A percentile compares a stretch with the other conserved stretches of the same genome.
phyloP scores from a whole-genome alignment of 2,329 filamentous ascomycete species.

The Byssoonygena ceratinophila region DNA sequence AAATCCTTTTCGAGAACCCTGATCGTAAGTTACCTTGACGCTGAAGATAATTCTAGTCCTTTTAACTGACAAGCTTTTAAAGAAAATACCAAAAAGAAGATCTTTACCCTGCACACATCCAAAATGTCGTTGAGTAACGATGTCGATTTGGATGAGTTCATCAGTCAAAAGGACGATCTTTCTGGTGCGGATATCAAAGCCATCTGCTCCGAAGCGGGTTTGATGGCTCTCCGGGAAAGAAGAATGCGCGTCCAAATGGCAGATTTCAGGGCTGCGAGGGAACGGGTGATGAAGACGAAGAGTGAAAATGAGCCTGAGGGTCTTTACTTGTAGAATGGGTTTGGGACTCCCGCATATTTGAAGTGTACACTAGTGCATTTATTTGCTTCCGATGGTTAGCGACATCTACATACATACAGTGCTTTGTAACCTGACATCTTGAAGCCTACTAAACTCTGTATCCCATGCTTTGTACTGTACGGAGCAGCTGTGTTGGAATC shows the following conservation, averaged over 20 bases:
- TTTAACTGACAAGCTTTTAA: neutral
- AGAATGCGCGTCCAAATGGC: constrained; percentile 99
- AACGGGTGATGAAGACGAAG: constrained; percentile 96
- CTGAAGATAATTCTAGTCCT: neutral
- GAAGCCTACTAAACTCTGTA: no score
- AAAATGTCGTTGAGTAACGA: constrained; percentile 97
- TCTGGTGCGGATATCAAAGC: constrained; percentile 98
- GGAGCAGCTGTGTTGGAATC: no score
- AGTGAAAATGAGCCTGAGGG: constrained; percentile 97
- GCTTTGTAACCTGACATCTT: no score
- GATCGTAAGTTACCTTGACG: constrained; percentile 44
- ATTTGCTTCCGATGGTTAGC: neutral
- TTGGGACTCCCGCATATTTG: neutral
- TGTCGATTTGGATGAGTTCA: constrained; percentile 97
- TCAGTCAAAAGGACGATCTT: constrained; percentile 94
- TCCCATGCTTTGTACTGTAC: no score
- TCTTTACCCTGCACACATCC: constrained; percentile 93
- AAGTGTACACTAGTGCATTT: constrained; percentile 10
- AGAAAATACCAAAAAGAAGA: constrained; percentile 92
- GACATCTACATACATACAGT: constrained; percentile 8
- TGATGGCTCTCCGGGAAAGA: constrained; percentile 86
- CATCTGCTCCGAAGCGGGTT: constrained; percentile 92
- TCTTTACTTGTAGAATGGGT: constrained; percentile 70
- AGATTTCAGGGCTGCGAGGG: constrained; percentile 84
- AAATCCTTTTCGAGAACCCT: constrained; percentile 72